A percentile compares a stretch with the other conserved stretches of the same genome.
Evolutionary conservation across 345 rosid genomes (phyloP).

Genomic region (Geranium brycei): DNA sequence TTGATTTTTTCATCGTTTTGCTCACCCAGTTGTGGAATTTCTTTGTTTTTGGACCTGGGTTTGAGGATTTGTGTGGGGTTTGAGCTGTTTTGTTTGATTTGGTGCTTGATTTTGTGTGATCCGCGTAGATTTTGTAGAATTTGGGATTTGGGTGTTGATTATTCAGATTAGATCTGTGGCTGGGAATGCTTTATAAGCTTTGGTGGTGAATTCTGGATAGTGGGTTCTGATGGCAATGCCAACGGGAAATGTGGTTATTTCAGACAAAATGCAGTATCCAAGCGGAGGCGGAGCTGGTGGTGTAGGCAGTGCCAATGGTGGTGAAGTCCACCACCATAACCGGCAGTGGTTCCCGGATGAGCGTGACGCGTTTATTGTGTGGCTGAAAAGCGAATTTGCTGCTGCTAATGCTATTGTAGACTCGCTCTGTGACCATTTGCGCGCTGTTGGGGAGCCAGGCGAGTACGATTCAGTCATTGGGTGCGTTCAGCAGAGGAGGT

Average conservation of each 20-base stretch:
- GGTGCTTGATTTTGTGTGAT: too few relatives aligned
- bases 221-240: conserved; percentile 58
- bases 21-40: too few relatives aligned
- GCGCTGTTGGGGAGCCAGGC: conserved; percentile 48
- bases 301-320: conserved; percentile 11
- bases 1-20: too few relatives aligned
- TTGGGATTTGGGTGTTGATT: too few relatives aligned
- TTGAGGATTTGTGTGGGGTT: too few relatives aligned
- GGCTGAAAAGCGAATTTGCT: conserved; percentile 85
- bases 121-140: too few relatives aligned
- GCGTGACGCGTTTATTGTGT: conserved; percentile 66
- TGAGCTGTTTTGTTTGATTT: too few relatives aligned
- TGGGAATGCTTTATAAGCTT: too few relatives aligned
- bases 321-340: conserved; percentile 23
- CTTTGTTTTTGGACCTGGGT: too few relatives aligned
- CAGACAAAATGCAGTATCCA: conserved; percentile 59
- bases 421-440: conserved; percentile 54
- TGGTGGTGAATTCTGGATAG: too few relatives aligned
- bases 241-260: conserved; percentile 39
- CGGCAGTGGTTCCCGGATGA: conserved; percentile 54
- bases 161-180: too few relatives aligned
- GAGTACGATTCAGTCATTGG: conserved; percentile 53
- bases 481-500: conserved; percentile 61
- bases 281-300: conserved; percentile 19
- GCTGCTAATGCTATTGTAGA: conserved; percentile 90